Percentiles rank a stretch among this genome's conserved stretches.
Conservation (phyloP, 1,284 basidiomycete species). For the Inonotus obliquus region DNA sequence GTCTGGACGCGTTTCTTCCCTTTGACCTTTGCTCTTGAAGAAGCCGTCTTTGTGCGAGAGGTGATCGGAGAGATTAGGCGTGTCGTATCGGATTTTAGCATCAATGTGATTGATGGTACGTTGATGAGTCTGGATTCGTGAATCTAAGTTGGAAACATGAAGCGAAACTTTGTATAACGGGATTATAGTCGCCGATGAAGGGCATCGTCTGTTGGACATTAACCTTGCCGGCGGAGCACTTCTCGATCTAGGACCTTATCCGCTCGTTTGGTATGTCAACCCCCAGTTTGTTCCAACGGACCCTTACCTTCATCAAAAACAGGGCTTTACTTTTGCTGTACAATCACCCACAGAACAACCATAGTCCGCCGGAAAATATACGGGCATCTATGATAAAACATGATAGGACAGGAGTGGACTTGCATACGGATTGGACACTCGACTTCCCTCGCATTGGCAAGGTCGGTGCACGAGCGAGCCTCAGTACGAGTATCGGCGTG, state of each 20-base stretch:
- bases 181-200: conserved; percentile 5
- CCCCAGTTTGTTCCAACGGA: conserved; percentile 27
- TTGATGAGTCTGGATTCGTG: neutral
- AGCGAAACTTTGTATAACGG: neutral
- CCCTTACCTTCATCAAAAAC: conserved; percentile 25
- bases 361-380: conserved; percentile 17
- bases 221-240: conserved; percentile 42
- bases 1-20: conserved; percentile 29
- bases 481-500: conserved; percentile 17
- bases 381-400: conserved; percentile 18
- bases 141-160: neutral
- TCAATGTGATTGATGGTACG: conserved; percentile 19
- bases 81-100: conserved; percentile 22
- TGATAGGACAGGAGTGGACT: conserved; percentile 14
- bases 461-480: conserved; percentile 10
- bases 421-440: conserved; percentile 19
- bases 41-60: conserved; percentile 19
- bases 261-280: conserved; percentile 35
- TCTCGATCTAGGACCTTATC: conserved; percentile 39
- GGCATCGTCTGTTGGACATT: conserved; percentile 38
- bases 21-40: conserved; percentile 18
- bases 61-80: conserved; percentile 23
- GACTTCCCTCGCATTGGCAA: conserved; percentile 16
- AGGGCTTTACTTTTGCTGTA: conserved; percentile 39
- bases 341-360: conserved; percentile 27